phyloP scores from a whole-genome alignment of 1,284 basidiomycete genomes.

The Ustilago curta region DNA sequence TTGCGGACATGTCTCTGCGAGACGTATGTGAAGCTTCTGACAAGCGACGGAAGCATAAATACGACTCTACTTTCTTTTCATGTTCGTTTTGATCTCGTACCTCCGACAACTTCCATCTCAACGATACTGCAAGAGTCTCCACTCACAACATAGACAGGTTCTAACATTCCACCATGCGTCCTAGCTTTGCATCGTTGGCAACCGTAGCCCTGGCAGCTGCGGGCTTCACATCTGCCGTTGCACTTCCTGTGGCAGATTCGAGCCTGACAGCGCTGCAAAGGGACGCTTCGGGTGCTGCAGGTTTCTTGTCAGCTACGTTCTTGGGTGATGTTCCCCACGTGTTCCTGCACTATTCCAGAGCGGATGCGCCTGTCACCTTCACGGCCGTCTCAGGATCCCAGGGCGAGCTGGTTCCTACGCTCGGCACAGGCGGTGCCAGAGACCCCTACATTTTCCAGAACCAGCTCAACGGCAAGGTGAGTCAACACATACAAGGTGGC shows the following conservation, averaged over 20 bases:
- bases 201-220: conserved; percentile 16
- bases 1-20: too few species aligned
- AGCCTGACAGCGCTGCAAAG: conserved; percentile 18
- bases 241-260: conserved; percentile 37
- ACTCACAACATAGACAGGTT: too few species aligned
- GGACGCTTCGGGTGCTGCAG: conserved; percentile 7
- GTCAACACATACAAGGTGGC: neutral
- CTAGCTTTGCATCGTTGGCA: neutral
- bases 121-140: neutral
- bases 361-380: conserved; percentile 24
- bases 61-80: neutral
- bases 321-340: conserved; percentile 28
- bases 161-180: conserved; percentile 1
- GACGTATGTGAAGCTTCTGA: too few species aligned
- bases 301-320: conserved; percentile 26
- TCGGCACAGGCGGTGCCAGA: conserved; percentile 19
- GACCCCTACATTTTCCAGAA: conserved; percentile 33
- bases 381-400: conserved; percentile 20
- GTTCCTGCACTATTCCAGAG: conserved; percentile 26
- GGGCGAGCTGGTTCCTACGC: conserved; percentile 23
- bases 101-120: neutral
- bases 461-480: conserved; percentile 23
- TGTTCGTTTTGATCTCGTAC: neutral
- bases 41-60: neutral
- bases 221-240: conserved; percentile 3